These are phyloP conservation scores for Senecio squalidus DNA, from an alignment of 140 eudicot species.

Conservation along the genomic window DNA sequence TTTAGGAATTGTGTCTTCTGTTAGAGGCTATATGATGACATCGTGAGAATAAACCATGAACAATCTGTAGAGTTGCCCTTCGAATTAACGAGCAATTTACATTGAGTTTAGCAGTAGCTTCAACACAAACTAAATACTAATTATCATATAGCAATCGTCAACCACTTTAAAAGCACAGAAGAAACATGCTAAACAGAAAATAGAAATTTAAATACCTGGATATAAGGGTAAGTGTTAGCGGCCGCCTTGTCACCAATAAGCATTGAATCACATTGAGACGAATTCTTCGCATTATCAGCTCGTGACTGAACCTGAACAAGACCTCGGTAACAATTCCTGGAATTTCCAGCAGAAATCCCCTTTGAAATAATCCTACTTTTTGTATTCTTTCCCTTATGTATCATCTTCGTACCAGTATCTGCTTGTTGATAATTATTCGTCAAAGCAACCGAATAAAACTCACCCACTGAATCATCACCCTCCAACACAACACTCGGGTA, in stretches of 20 bases:
- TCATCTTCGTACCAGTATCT: slow-evolving; percentile 94
- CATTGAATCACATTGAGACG: slow-evolving; percentile 94
- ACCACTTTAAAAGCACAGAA: too few species aligned
- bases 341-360: slow-evolving; percentile 89
- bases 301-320: slow-evolving; percentile 78
- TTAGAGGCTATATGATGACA: too few species aligned
- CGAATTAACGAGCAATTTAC: too few species aligned
- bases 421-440: slow-evolving; percentile 91
- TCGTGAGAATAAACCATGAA: too few species aligned
- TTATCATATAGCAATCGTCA: neutral
- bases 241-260: slow-evolving; percentile 82
- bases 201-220: slow-evolving; percentile 52
- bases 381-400: slow-evolving; percentile 92
- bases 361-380: slow-evolving; percentile 85
- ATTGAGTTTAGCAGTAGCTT: too few species aligned
- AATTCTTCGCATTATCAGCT: slow-evolving; percentile 75
- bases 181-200: too few species aligned
- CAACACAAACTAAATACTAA: neutral
- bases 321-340: slow-evolving; percentile 77
- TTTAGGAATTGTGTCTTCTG: too few species aligned
- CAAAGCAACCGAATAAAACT: slow-evolving; percentile 88
- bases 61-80: too few species aligned
- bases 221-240: slow-evolving; percentile 87
- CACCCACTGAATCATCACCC: slow-evolving; percentile 88
- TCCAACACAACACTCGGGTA: slow-evolving; percentile 87